Conservation (phyloP, 441 rosid genomes). For the Biscutella laevigata region DNA sequence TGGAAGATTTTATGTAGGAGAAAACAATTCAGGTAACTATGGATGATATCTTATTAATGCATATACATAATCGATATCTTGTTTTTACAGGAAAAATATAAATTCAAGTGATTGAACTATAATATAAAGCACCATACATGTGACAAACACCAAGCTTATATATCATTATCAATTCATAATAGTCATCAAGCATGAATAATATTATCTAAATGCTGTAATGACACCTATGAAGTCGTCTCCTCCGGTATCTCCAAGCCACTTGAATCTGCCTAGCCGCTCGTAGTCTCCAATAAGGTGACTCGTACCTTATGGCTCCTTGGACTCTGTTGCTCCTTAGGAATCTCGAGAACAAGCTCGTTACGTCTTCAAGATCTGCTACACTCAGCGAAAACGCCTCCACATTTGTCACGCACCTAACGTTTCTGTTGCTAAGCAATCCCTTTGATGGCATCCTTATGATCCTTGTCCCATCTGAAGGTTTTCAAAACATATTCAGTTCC, state of each 20-base stretch:
- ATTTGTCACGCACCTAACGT: conserved; percentile 54
- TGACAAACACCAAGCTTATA: conserved; percentile 5
- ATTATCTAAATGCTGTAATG: conserved; percentile 2
- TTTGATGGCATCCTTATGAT: conserved; percentile 37
- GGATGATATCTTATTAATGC: too few species aligned
- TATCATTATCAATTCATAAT: conserved; percentile 5
- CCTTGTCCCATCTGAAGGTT: conserved; percentile 45
- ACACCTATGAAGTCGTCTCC: conserved; percentile 36
- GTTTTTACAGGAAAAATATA: too few species aligned
- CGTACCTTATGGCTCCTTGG: conserved; percentile 76
- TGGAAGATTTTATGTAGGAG: too few species aligned
- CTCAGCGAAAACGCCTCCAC: conserved; percentile 83
- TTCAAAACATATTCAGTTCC: background rate
- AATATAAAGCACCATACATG: background rate
- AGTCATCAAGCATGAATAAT: conserved; percentile 3
- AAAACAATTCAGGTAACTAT: too few species aligned
- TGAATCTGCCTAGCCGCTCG: conserved; percentile 56
- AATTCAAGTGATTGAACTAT: too few species aligned
- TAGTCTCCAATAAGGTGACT: conserved; percentile 70
- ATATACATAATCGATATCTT: too few species aligned
- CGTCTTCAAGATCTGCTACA: conserved; percentile 77
- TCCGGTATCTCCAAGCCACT: conserved; percentile 76
- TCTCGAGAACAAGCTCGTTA: conserved; percentile 55
- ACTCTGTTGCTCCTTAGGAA: conserved; percentile 53
- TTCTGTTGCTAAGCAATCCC: conserved; percentile 47